Evolutionary conservation across 495 filamentous ascomycete species (phyloP), one percentile per base, ranked within the genome.

Genomic region (Tuber brumale): DNA sequence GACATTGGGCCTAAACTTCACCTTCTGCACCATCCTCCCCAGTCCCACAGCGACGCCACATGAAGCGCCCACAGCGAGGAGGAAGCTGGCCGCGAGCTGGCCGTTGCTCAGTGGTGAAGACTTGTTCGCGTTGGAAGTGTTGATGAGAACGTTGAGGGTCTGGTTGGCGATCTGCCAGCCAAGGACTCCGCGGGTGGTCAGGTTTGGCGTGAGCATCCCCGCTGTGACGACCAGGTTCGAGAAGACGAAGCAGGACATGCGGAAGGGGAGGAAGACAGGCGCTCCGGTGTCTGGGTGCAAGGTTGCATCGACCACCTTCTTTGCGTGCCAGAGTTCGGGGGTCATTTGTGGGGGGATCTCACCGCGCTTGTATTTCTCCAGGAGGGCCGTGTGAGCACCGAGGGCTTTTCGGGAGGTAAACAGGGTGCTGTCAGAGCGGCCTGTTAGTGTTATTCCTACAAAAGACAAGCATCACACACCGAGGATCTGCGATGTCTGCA

Each of bases 121-220:
- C 83, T 99, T 99, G 88, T 99, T 99, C 57, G 95, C 92, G 85
- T 99, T 99, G 83, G 94, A 90, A 84, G 89, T 92, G 88, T 99
- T 99, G 87, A 99, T 95, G 66, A 93, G 94, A 27, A 99, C 95
- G 82, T 99, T 98, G 76, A 99, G 92, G 19, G 94, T 97, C 84
- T 99, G 95, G 85, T 99, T 99, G 69, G 92, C 89, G 74, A 97
- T 90, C 86, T 99, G 95, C 95, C 95, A 99, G 78, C 91, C 90
- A 46, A 99, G 88, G 10, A 93, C 97, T 43, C 95, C 95, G 37
- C 90, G 89, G 61, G 93, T 97, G 90, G 44, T 79, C 41, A 95
- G 87, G 10, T 92, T 91, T 0, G 95, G 95, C 37, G 94, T 95
- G 72, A 99, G 90, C 96, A 98, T 99, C 81, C 96, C 95, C 6